phyloP scores from a whole-genome alignment of 2,329 filamentous ascomycete species.

The Scleromitrula shiraiana region DNA sequence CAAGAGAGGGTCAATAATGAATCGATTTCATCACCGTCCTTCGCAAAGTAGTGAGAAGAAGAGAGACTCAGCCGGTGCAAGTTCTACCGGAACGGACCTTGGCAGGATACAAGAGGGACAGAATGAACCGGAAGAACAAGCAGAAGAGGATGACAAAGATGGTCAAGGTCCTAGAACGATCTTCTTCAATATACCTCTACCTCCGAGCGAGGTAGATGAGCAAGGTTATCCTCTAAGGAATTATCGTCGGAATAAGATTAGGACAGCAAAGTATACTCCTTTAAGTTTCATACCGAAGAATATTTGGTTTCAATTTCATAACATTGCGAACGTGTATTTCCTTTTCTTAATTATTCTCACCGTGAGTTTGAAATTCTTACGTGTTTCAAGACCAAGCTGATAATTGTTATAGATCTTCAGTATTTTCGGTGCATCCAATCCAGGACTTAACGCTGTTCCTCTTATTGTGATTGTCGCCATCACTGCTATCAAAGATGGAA shows the following conservation, averaged over 20 bases:
- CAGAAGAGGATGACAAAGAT: conserved; percentile 32
- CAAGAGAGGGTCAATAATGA: conserved; percentile 78
- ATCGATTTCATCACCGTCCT: conserved; percentile 57
- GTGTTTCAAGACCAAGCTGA: conserved; percentile 19
- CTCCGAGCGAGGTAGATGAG: conserved; percentile 66
- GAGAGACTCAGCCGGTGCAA: conserved; percentile 38
- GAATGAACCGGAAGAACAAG: conserved; percentile 21
- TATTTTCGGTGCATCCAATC: conserved; percentile 89
- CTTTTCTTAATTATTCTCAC: conserved; percentile 89
- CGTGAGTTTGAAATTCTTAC: conserved; percentile 51
- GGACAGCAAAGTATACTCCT: conserved; percentile 95
- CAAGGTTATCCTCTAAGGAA: conserved; percentile 63
- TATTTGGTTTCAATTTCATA: conserved; percentile 95
- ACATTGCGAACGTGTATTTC: conserved; percentile 98
- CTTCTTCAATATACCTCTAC: conserved; percentile 82
- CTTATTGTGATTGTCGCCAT: conserved; percentile 86
- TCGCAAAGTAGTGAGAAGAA: conserved; percentile 60
- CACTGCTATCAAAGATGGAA: conserved; percentile 87
- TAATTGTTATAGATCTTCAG: conserved; percentile 67
- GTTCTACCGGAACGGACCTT: conserved; percentile 30
- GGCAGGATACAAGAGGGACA: conserved; percentile 26
- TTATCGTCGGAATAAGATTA: conserved; percentile 90
- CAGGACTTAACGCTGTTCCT: conserved; percentile 81
- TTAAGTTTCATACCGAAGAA: conserved; percentile 95
- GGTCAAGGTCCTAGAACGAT: conserved; percentile 46